Conservation (phyloP, 163 green algal genomes). For the Chlorella variabilis region DNA sequence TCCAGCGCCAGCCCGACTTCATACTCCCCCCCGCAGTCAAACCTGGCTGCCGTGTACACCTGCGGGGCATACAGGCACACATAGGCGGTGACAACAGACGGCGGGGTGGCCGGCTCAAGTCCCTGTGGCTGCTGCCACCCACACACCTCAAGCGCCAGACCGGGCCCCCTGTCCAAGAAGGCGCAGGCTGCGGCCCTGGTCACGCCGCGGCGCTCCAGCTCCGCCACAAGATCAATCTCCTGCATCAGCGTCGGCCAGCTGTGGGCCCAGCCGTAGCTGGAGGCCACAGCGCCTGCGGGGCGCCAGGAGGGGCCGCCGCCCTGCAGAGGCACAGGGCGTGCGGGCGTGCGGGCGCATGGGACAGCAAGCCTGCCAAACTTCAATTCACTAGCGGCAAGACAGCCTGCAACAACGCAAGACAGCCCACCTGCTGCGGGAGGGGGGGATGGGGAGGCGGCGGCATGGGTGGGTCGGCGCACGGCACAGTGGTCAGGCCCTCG, state of each 20-base stretch:
- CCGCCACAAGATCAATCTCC: conserved; percentile 14
- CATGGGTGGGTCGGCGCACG: background rate
- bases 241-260: background rate
- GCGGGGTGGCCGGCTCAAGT: too few species aligned
- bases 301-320: too few species aligned
- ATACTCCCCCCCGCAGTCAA: conserved; percentile 9
- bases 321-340: background rate
- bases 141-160: background rate
- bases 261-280: background rate
- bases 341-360: background rate
- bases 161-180: background rate
- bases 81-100: too few species aligned
- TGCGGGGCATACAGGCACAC: background rate
- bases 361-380: background rate
- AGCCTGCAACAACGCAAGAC: too few species aligned
- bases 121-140: background rate
- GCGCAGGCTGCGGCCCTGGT: background rate
- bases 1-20: conserved; percentile 5
- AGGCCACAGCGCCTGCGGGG: background rate
- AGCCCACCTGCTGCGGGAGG: background rate
- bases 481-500: background rate
- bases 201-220: conserved; percentile 2
- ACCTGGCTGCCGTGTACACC: background rate
- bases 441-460: conserved; percentile 6
- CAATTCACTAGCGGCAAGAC: too few species aligned